These are phyloP conservation scores for Metschnikowia henanensis DNA, from an alignment of 805 yeast genomes.

Conservation along the genomic window DNA sequence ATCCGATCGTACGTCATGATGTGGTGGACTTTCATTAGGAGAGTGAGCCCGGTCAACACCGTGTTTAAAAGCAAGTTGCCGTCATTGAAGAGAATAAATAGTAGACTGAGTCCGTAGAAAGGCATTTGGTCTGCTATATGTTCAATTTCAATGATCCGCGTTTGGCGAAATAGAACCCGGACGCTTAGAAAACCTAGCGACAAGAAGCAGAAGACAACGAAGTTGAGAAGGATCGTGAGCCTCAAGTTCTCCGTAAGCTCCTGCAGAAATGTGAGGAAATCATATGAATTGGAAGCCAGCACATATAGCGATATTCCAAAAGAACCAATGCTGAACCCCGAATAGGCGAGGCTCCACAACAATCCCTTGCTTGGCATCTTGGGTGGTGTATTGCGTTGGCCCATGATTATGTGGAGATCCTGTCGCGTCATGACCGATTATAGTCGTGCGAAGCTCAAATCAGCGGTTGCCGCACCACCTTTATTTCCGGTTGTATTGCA, in stretches of 20 bases:
- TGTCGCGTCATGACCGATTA: conserved; percentile 11
- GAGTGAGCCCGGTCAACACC: conserved; percentile 34
- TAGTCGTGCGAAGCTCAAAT: conserved; percentile 7
- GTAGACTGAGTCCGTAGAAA: conserved; percentile 40
- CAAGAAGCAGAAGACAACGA: conserved; percentile 16
- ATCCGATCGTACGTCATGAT: conserved; percentile 64
- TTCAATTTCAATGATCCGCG: conserved; percentile 74
- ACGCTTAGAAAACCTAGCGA: conserved; percentile 31
- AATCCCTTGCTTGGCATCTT: conserved; percentile 7
- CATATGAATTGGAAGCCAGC: conserved; percentile 16
- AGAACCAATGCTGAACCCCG: conserved; percentile 14
- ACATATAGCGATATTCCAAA: conserved; percentile 12
- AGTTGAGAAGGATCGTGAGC: conserved; percentile 18
- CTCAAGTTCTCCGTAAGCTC: conserved; percentile 19
- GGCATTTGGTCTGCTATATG: conserved; percentile 47
- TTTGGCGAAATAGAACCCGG: conserved; percentile 63
- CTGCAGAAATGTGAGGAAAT: conserved; percentile 16
- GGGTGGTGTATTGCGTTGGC: background rate
- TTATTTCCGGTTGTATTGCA: conserved; percentile 6
- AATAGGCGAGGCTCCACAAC: conserved; percentile 11
- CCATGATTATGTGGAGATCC: background rate
- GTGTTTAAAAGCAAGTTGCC: conserved; percentile 55
- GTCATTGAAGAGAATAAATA: conserved; percentile 65
- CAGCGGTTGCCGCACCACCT: background rate
- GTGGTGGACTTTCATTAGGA: conserved; percentile 64